Evolutionary conservation across 352 stramenopile genomes (phyloP).

Genomic region (Phytophthora palmivora): DNA sequence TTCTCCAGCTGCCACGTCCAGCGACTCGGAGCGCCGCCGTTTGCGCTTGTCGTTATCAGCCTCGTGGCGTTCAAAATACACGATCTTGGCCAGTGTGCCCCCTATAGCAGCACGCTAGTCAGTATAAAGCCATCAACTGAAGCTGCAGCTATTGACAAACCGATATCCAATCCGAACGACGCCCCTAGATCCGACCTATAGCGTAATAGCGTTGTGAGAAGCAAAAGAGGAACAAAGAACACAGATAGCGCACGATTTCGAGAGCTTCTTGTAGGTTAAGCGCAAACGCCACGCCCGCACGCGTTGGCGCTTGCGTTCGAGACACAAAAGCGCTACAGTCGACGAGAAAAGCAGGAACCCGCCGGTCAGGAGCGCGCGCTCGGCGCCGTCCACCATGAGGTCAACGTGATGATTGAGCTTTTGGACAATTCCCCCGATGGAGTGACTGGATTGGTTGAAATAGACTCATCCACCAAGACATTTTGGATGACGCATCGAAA

Average conservation of each 20-base stretch:
- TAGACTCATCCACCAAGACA: neutral
- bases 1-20: conserved; percentile 78
- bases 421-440: neutral
- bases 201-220: neutral
- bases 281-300: conserved; percentile 75
- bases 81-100: conserved; percentile 95
- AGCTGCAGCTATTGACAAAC: conserved; percentile 19
- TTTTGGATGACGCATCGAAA: neutral
- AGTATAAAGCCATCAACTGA: too few species aligned
- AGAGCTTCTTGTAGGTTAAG: conserved; percentile 88
- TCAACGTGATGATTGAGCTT: conserved; percentile 15
- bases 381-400: neutral
- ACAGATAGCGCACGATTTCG: conserved; percentile 59
- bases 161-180: conserved; percentile 88
- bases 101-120: conserved; percentile 45
- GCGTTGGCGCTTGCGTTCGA: conserved; percentile 71
- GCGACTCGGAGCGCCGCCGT: conserved; percentile 72
- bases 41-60: conserved; percentile 53
- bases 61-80: conserved; percentile 93
- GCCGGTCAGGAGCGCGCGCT: conserved; percentile 48
- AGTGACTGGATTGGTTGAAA: neutral
- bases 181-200: conserved; percentile 83
- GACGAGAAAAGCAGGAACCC: conserved; percentile 83
- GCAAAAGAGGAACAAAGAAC: neutral
- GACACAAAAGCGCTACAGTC: conserved; percentile 66